phyloP scores from a whole-genome alignment of 768 basidiomycete genomes.

The Boletus insuetus region DNA sequence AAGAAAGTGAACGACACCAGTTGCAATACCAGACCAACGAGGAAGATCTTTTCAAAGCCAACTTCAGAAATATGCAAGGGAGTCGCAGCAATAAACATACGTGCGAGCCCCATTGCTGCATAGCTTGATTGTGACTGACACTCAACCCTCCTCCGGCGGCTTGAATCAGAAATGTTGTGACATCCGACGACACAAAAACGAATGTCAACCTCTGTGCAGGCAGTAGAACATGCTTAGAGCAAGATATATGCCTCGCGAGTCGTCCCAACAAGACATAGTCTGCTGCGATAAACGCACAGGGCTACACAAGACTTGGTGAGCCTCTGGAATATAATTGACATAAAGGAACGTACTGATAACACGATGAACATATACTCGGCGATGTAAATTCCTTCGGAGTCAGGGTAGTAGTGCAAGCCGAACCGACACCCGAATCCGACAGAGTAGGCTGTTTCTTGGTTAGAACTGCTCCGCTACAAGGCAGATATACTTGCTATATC shows the following conservation, averaged over 20 bases:
- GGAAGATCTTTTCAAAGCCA: constrained; percentile 47
- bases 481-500: constrained; percentile 42
- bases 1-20: constrained; percentile 52
- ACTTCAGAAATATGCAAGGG: constrained; percentile 30
- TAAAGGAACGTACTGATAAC: constrained; percentile 40
- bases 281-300: constrained; percentile 72
- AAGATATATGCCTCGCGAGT: constrained; percentile 49
- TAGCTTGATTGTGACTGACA: constrained; percentile 1
- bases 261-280: constrained; percentile 67
- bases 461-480: not conserved
- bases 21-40: constrained; percentile 56
- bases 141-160: constrained; percentile 27
- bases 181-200: constrained; percentile 60
- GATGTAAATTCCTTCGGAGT: constrained; percentile 53
- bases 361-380: constrained; percentile 58
- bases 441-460: constrained; percentile 44
- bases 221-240: constrained; percentile 48
- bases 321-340: constrained; percentile 4
- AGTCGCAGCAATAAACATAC: constrained; percentile 25
- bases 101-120: constrained; percentile 33
- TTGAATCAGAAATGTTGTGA: constrained; percentile 67
- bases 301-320: constrained; percentile 33
- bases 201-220: constrained; percentile 48
- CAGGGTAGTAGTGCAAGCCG: constrained; percentile 50
- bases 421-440: constrained; percentile 57